Evolutionary conservation across 768 basidiomycete species (phyloP).

Genomic region (Candolleomyces eurysporus): DNA sequence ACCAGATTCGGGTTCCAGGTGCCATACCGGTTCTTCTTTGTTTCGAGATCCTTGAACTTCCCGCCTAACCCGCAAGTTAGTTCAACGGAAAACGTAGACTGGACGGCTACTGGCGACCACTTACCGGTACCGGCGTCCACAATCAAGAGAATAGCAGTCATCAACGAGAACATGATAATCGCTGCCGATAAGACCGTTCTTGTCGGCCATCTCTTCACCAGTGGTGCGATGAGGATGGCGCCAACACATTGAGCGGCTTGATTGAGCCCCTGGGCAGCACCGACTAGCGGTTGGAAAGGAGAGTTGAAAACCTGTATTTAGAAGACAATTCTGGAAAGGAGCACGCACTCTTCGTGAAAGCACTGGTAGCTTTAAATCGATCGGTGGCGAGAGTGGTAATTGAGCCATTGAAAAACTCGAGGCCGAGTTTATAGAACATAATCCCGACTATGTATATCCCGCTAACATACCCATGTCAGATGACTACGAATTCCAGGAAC

Average conservation of each 20-base stretch:
- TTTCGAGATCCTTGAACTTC: slow-evolving; percentile 21
- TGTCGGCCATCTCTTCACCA: slow-evolving; percentile 29
- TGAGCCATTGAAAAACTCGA: slow-evolving; percentile 35
- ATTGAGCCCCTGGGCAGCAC: slow-evolving; percentile 30
- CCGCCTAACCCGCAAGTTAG: slow-evolving; percentile 16
- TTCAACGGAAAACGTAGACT: not conserved
- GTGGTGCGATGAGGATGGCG: slow-evolving; percentile 31
- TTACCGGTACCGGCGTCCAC: slow-evolving; percentile 28
- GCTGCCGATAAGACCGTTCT: slow-evolving; percentile 25
- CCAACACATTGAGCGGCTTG: slow-evolving; percentile 34
- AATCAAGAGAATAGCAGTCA: slow-evolving; percentile 29
- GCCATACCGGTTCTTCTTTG: slow-evolving; percentile 20
- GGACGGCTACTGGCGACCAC: not conserved
- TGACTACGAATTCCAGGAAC: not conserved
- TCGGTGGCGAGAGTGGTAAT: slow-evolving; percentile 32
- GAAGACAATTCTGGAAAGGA: not conserved
- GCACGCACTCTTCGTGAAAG: slow-evolving; percentile 28
- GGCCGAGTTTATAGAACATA: slow-evolving; percentile 31
- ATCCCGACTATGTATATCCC: slow-evolving; percentile 28
- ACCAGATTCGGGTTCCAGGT: slow-evolving; percentile 29
- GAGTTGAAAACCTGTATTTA: not conserved
- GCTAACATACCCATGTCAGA: not conserved
- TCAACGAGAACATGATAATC: slow-evolving; percentile 26
- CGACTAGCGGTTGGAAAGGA: slow-evolving; percentile 15
- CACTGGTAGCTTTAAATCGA: slow-evolving; percentile 22